Evolutionary conservation across 768 basidiomycete genomes (phyloP), one percentile per base, ranked within the genome.

Genomic region (Leccinum imitatum): DNA sequence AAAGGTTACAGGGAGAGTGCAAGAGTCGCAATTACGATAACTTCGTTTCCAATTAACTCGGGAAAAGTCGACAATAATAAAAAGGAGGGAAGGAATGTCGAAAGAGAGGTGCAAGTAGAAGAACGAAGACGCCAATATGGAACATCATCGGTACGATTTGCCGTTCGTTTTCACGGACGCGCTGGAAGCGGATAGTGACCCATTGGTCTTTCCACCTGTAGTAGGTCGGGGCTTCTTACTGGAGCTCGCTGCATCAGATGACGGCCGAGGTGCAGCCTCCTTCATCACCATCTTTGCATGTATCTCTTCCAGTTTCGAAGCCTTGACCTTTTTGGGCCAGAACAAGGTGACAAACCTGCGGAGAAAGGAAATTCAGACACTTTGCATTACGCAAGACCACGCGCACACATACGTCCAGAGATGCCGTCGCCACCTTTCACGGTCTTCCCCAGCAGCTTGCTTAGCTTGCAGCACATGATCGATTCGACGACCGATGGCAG

Each of bases 301-400:
- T 48, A 98, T 96, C 70, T 94, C 93, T 74, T 95, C 91, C 41
- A 98, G 78, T 75, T 97, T 97, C 15, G 84, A 86, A 13, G 94
- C 93, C 72, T 90, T 94, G 64, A 98, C 95, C 75, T 95, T 93
- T 80, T 96, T 92, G 6, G 95, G 95, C 95, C 95, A 98, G 77
- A 98, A 98, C 57, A 94, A 81, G 3, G 93, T 95, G 50, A 97
- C 94, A 64, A 98, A 98, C 37, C 93, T 95, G 67, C 8, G n/a
- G 44, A 0, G 17, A 11, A 15, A 25, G 54, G 19, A 55, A 51
- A 48, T n/a, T 70, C 50, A 65, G 60, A 19, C 13, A 51, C 25
- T 13, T 46, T 17, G 57, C 25, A 69, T 59, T 33, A 56, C 31
- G 46, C 13, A 15, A 1, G 15, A 47, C 10, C 33, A 21, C 41